A percentile compares a stretch with the other conserved stretches of the same genome.
These are phyloP conservation scores for Fusarium papillatum DNA, from an alignment of 2,329 filamentous ascomycete genomes.

Conservation along the genomic window DNA sequence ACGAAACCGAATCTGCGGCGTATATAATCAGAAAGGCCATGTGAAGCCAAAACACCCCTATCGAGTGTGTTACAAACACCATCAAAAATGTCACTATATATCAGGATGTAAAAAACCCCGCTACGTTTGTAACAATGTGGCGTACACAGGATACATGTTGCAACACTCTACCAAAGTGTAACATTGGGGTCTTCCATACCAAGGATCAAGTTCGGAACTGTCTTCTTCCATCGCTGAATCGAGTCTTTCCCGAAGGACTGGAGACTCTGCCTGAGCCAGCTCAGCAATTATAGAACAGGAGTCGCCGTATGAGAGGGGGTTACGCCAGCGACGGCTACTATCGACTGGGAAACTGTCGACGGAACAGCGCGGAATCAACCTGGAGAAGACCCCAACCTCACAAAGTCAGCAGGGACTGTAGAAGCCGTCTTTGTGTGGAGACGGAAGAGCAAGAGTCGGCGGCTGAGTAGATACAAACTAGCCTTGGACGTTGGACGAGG, in stretches of 20 bases:
- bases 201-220: neutral
- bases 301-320: neutral
- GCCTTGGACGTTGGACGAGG: no score
- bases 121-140: neutral
- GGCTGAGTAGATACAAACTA: neutral
- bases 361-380: neutral
- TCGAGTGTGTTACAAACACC: neutral
- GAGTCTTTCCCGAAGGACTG: neutral
- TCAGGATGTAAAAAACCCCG: neutral
- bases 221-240: neutral
- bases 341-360: neutral
- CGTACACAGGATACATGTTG: neutral
- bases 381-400: neutral
- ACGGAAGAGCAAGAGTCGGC: neutral
- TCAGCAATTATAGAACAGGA: neutral
- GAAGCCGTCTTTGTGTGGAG: neutral
- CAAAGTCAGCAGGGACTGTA: neutral
- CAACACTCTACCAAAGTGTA: neutral
- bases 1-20: neutral
- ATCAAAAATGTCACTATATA: neutral
- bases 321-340: neutral
- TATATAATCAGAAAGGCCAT: neutral
- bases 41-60: neutral
- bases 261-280: neutral
- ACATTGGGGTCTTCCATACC: neutral